Conservation (phyloP, 306 rosid species). For the Ormosia emarginata region DNA sequence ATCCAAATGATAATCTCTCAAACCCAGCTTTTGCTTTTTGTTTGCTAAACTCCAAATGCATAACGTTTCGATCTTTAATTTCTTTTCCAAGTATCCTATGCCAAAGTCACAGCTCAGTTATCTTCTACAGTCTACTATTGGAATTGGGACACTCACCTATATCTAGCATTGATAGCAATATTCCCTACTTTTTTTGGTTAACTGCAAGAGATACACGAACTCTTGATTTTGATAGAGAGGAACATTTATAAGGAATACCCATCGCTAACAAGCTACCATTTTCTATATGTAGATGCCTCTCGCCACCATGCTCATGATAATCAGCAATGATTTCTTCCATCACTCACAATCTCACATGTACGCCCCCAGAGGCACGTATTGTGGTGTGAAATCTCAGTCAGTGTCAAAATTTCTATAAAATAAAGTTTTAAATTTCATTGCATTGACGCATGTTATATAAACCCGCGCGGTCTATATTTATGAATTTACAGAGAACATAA, state of each 20-base stretch:
- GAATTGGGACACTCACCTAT: background rate
- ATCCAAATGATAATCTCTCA: background rate
- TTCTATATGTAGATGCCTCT: conserved; percentile 6
- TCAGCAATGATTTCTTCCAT: background rate
- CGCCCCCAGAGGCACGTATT: background rate
- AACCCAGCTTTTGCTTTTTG: background rate
- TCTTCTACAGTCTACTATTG: background rate
- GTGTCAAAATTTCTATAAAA: no score
- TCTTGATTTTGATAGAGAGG: background rate
- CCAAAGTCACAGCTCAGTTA: background rate
- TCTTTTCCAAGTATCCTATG: conserved; percentile 5
- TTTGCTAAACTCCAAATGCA: conserved; percentile 7
- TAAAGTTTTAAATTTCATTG: no score
- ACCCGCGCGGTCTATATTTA: no score
- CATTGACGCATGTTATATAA: no score
- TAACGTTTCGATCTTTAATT: background rate
- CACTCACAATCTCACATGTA: background rate
- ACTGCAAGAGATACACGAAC: background rate
- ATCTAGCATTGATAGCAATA: conserved; percentile 5
- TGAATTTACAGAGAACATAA: no score
- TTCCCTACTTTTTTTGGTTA: conserved; percentile 9
- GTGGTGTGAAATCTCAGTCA: background rate
- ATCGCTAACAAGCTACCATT: background rate
- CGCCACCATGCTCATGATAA: conserved; percentile 19
- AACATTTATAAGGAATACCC: background rate